These are phyloP conservation scores for Talaromyces stipitatus DNA, from an alignment of 495 filamentous ascomycete genomes.

Conservation along the genomic window DNA sequence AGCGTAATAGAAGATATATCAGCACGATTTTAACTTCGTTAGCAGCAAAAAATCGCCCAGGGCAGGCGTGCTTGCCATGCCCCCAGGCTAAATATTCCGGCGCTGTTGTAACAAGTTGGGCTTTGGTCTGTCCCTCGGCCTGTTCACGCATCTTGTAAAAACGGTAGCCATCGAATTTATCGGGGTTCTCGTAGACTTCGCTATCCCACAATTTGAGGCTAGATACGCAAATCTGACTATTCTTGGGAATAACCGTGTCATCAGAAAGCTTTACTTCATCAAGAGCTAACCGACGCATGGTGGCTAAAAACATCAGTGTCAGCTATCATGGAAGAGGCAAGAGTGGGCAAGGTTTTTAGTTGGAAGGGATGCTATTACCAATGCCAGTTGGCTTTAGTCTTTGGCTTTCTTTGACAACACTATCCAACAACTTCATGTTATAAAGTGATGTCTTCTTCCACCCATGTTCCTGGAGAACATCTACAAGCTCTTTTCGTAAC, in stretches of 20 bases:
- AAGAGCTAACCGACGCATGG: too few species aligned
- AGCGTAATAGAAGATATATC: conserved; percentile 6
- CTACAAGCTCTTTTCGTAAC: conserved; percentile 30
- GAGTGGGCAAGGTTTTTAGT: neutral
- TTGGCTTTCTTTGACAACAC: conserved; percentile 33
- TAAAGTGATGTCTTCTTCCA: conserved; percentile 40
- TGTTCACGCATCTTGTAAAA: too few species aligned
- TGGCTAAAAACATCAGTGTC: too few species aligned
- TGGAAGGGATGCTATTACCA: conserved; percentile 21
- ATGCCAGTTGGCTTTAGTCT: conserved; percentile 21
- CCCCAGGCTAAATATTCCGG: conserved; percentile 37
- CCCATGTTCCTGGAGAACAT: conserved; percentile 24
- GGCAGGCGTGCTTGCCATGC: conserved; percentile 45
- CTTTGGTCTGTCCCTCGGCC: too few species aligned
- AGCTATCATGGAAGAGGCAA: too few species aligned
- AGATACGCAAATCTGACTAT: conserved; percentile 28
- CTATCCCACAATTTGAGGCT: conserved; percentile 27
- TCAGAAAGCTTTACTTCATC: neutral
- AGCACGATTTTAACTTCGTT: conserved; percentile 39
- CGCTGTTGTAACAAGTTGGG: conserved; percentile 33
- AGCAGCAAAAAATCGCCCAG: conserved; percentile 44
- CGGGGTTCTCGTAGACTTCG: conserved; percentile 32
- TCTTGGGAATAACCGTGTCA: conserved; percentile 27
- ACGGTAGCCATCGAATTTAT: conserved; percentile 38
- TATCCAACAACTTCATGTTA: conserved; percentile 44